Percentiles rank a stretch among this genome's conserved stretches.
phyloP scores from a whole-genome alignment of 1,139 yeast species.

The Groenewaldozyma auringiensis region DNA sequence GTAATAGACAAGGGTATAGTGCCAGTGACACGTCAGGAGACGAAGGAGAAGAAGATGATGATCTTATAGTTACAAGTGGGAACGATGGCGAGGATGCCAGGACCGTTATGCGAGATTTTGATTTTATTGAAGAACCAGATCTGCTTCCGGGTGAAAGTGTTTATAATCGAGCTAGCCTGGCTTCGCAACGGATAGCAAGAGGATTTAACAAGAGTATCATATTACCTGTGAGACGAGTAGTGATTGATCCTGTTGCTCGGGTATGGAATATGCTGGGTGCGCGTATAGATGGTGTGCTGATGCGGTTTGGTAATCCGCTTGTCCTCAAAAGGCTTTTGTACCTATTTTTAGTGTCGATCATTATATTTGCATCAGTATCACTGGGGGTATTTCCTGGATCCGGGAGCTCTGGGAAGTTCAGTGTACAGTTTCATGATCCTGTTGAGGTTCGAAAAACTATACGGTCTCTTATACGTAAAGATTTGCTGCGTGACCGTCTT shows the following conservation, averaged over 20 bases:
- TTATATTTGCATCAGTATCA: constrained; percentile 51
- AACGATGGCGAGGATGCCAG: constrained; percentile 15
- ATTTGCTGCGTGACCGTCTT: constrained; percentile 57
- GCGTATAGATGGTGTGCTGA: constrained; percentile 49
- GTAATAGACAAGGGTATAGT: neutral
- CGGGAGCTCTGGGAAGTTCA: constrained; percentile 35
- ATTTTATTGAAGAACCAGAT: constrained; percentile 33
- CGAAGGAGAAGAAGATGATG: constrained; percentile 8
- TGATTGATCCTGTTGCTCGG: constrained; percentile 64
- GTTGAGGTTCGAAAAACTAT: constrained; percentile 44
- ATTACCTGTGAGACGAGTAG: constrained; percentile 44
- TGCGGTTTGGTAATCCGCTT: constrained; percentile 74
- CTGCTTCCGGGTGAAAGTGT: constrained; percentile 13
- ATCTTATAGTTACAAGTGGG: constrained; percentile 3
- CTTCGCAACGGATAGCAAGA: constrained; percentile 23
- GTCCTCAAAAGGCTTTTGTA: constrained; percentile 72
- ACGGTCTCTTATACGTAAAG: constrained; percentile 44
- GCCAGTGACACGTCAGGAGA: neutral
- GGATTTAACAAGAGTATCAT: constrained; percentile 42
- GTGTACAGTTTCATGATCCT: constrained; percentile 59
- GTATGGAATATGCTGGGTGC: constrained; percentile 40
- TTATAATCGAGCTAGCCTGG: constrained; percentile 21
- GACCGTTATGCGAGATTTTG: constrained; percentile 35
- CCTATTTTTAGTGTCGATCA: constrained; percentile 51
- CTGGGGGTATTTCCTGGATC: constrained; percentile 43